Base-by-base conservation (phyloP, 139 green algal genomes). In the Mesotaenium endlicherianum region DNA sequence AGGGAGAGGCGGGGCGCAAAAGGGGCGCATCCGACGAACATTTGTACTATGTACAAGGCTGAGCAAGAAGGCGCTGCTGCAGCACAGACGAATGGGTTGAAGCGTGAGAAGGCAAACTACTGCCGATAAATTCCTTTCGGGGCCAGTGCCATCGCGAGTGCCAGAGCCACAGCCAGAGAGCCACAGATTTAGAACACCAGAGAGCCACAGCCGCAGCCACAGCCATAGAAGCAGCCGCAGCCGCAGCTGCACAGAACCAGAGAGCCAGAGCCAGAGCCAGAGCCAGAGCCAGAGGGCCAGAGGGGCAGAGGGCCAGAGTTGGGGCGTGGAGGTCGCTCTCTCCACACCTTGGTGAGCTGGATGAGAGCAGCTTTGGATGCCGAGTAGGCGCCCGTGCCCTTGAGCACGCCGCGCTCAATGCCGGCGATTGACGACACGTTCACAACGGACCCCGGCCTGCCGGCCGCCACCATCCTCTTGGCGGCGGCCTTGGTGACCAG, bases 291-390 rank as follows among this genome's bases (percentile, higher is more conserved):
- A 14, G 8, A 74, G 38, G 8, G 38, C 60, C 8, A 20, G 60
- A 8, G 38, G 6, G 36, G 8, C 8, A 30, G 38, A 8, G 38
- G 6, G 38, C 60, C 8, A 30, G 36, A 8, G 36, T 74, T 8
- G 8, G 38, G 8, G 36, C 38, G 38, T 74, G 38, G 38, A 14
- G 11, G 38, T 8, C 36, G 38, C 38, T 74, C 8, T 74, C 8
- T 74, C 8, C 31, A 8, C 49, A 80, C 71, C 71, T 70, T 34
- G 16, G 71, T 69, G 47, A 80, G 47, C 34, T 11, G 40, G 26
- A 80, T 80, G 47, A 82, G 75, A 74, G 75, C 49, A 30, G 49
- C 75, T 76, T 82, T 82, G 31, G 75, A 82, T 38, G 75, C 38
- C 36, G 75, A 82, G 58, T 82, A 74, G 16, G 39, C 49, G 6